A percentile compares a stretch with the other conserved stretches of the same genome.
Conservation (phyloP, 2,329 filamentous ascomycete genomes). For the Neofusicoccum sp. region DNA sequence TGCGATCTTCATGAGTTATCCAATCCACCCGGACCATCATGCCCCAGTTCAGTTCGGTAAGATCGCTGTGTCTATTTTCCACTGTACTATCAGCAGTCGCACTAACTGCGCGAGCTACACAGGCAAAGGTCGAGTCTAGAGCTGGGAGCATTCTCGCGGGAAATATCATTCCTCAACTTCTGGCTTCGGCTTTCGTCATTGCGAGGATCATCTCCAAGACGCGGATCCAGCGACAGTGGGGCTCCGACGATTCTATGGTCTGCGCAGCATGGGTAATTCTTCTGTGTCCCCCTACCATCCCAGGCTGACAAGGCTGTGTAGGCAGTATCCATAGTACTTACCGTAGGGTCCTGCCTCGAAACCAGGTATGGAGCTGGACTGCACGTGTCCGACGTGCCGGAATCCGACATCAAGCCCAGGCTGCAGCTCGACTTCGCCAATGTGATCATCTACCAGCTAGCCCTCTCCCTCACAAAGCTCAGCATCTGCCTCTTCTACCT, state of each 20-base stretch:
- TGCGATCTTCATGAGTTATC: too few relatives aligned
- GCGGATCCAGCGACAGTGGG: neutral
- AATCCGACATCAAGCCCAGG: neutral
- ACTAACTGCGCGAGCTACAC: too few relatives aligned
- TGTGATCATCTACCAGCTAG: slow-evolving; percentile 33
- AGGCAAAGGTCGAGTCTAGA: neutral
- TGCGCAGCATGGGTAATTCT: neutral
- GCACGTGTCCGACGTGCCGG: neutral
- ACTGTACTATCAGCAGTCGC: too few relatives aligned
- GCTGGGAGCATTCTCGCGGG: neutral
- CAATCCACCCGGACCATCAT: too few relatives aligned
- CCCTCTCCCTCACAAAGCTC: slow-evolving; percentile 32
- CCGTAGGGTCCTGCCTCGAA: neutral
- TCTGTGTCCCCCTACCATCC: too few relatives aligned
- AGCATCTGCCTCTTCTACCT: slow-evolving; percentile 37
- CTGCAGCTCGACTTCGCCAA: slow-evolving; percentile 28
- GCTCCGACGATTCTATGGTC: neutral
- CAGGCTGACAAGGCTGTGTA: neutral
- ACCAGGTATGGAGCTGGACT: slow-evolving; percentile 4
- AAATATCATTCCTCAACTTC: neutral
- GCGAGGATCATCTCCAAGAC: slow-evolving; percentile 6
- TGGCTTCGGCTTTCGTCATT: neutral
- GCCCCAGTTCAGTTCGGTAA: too few relatives aligned
- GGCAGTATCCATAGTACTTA: neutral
- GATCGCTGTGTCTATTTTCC: too few relatives aligned